Percentiles rank a stretch among this genome's conserved stretches.
These are phyloP conservation scores for Fusarium udum DNA, from an alignment of 2,329 filamentous ascomycete species.

Conservation along the genomic window DNA sequence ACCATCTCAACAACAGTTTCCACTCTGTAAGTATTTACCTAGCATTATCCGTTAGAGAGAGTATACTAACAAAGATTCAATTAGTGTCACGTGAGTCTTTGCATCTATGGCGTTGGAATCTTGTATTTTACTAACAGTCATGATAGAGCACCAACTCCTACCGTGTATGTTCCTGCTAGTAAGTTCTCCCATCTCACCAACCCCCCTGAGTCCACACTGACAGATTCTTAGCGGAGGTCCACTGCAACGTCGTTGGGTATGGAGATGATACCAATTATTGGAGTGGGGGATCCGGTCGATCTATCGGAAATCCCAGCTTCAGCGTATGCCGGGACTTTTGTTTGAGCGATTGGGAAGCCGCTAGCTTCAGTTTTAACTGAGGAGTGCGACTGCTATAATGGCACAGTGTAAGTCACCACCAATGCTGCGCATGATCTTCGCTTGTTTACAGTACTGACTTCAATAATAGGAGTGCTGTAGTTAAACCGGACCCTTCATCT, in stretches of 20 bases:
- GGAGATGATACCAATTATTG: background rate
- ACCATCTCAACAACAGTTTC: background rate
- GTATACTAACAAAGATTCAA: background rate
- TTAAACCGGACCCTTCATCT: background rate
- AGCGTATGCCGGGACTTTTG: background rate
- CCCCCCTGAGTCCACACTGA: rapidly evolving
- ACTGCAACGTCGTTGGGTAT: background rate
- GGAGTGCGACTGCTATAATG: background rate
- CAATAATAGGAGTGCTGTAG: background rate
- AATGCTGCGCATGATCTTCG: rapidly evolving
- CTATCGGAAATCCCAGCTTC: background rate
- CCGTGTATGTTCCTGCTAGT: background rate
- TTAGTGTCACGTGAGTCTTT: background rate
- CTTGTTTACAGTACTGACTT: background rate
- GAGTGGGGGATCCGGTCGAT: background rate
- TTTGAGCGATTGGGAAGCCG: background rate
- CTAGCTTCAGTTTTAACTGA: background rate
- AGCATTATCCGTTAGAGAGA: rapidly evolving
- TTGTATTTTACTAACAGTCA: background rate
- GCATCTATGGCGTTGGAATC: rapidly evolving
- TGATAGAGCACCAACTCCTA: background rate
- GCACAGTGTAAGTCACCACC: background rate
- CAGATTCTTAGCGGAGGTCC: background rate
- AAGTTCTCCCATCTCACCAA: rapidly evolving
- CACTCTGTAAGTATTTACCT: background rate